Conservation (phyloP, 2,329 filamentous ascomycete genomes). For the Keithomyces neogunnii region DNA sequence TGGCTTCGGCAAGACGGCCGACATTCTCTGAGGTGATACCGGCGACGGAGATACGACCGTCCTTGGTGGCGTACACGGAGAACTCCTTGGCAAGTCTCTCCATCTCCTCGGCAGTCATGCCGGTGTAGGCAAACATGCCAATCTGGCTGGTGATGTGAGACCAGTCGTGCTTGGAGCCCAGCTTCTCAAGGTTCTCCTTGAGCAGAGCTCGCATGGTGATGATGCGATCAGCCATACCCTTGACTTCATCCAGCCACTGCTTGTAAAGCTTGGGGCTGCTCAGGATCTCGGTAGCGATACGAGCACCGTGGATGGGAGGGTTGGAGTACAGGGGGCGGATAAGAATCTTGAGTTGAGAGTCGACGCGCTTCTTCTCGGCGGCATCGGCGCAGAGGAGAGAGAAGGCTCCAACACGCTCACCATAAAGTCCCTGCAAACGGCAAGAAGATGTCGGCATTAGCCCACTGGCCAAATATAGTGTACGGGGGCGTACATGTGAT, state of each 20-base stretch:
- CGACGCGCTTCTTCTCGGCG: slow-evolving; percentile 91
- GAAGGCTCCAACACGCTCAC: slow-evolving; percentile 96
- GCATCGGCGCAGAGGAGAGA: slow-evolving; percentile 77
- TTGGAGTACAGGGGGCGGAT: slow-evolving; percentile 97
- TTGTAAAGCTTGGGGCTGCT: slow-evolving; percentile 76
- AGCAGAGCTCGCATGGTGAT: slow-evolving; percentile 95
- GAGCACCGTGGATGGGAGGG: slow-evolving; percentile 92
- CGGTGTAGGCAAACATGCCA: slow-evolving; percentile 99
- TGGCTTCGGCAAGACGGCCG: slow-evolving; percentile 70
- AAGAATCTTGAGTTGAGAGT: slow-evolving; percentile 97
- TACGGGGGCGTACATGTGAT: too few relatives aligned
- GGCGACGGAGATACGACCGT: slow-evolving; percentile 78
- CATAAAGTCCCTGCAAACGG: slow-evolving; percentile 73
- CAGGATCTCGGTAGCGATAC: slow-evolving; percentile 86
- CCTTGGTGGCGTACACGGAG: slow-evolving; percentile 95
- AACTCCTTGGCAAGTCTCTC: slow-evolving; percentile 84
- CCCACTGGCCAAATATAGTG: too few relatives aligned
- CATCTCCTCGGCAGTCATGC: slow-evolving; percentile 86
- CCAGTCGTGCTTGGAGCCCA: slow-evolving; percentile 97
- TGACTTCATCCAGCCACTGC: slow-evolving; percentile 95
- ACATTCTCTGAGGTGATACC: slow-evolving; percentile 77
- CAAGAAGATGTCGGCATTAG: background rate
- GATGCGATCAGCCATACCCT: slow-evolving; percentile 98
- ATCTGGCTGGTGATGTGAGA: slow-evolving; percentile 98
- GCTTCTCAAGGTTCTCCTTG: slow-evolving; percentile 88